Conservation (phyloP, 805 yeast species). For the Komagataella ulmi region DNA sequence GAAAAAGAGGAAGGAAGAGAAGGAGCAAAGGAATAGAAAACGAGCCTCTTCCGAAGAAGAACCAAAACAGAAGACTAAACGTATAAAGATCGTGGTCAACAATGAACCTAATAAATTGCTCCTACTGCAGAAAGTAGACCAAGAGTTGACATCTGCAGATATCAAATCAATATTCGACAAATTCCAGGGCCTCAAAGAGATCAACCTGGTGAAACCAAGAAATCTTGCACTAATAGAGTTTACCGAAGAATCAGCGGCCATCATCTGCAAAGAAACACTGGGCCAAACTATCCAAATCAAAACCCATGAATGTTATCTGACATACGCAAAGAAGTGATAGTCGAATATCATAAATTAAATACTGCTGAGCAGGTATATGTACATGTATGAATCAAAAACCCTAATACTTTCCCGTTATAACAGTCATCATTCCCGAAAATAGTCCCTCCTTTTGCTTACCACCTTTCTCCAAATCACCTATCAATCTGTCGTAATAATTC, state of each 20-base stretch:
- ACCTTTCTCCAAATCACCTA: conserved; percentile 44
- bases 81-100: conserved; percentile 5
- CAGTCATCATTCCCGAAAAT: conserved; percentile 56
- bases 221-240: conserved; percentile 77
- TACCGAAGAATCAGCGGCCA: conserved; percentile 37
- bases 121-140: conserved; percentile 53
- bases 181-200: conserved; percentile 49
- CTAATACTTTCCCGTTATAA: conserved; percentile 55
- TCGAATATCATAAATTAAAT: conserved; percentile 2
- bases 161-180: conserved; percentile 32
- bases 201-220: conserved; percentile 53
- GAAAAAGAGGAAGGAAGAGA: conserved; percentile 1
- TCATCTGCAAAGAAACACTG: conserved; percentile 10
- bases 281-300: conserved; percentile 9
- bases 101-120: conserved; percentile 55
- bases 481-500: conserved; percentile 55
- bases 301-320: conserved; percentile 11
- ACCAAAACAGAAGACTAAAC: conserved; percentile 1
- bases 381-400: not conserved
- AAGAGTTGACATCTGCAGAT: conserved; percentile 21
- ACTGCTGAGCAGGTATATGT: conserved; percentile 1
- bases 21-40: not conserved
- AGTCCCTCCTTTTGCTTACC: conserved; percentile 61
- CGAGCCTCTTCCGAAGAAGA: not conserved
- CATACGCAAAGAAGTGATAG: conserved; percentile 17